These are phyloP conservation scores for Aspergillus eucalypticola DNA, from an alignment of 2,329 filamentous ascomycete species.

Conservation along the genomic window DNA sequence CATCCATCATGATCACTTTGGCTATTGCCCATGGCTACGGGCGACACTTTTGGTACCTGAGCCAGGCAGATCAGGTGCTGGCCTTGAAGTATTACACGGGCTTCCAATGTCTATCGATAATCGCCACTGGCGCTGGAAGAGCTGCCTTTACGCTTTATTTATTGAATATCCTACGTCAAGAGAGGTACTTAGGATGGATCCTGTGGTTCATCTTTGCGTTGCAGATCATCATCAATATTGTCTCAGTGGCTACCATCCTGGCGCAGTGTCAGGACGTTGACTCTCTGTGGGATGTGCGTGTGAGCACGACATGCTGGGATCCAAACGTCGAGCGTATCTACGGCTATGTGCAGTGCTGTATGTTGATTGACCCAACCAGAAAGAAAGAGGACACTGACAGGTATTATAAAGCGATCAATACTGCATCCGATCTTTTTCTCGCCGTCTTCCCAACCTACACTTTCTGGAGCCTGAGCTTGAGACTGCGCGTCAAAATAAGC, in stretches of 20 bases:
- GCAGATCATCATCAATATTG: constrained; percentile 25
- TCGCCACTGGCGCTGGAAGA: constrained; percentile 5
- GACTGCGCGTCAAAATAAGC: constrained; percentile 31
- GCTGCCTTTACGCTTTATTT: constrained; percentile 10
- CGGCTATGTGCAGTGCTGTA: constrained; percentile 32
- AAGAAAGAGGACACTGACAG: constrained; percentile 2
- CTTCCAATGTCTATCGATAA: neutral
- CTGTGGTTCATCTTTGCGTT: constrained; percentile 8
- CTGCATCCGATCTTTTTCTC: constrained; percentile 29
- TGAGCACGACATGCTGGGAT: constrained; percentile 23
- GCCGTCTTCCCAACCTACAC: constrained; percentile 29
- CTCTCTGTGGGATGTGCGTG: constrained; percentile 24
- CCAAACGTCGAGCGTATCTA: constrained; percentile 27
- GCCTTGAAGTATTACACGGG: constrained; percentile 4
- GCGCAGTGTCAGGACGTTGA: constrained; percentile 25
- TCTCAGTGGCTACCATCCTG: constrained; percentile 29
- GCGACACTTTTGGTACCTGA: neutral
- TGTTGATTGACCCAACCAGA: neutral
- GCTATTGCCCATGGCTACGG: constrained; percentile 3
- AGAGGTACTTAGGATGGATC: neutral
- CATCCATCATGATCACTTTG: neutral
- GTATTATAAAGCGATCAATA: constrained; percentile 23
- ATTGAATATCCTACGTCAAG: constrained; percentile 8
- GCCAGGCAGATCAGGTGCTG: neutral
- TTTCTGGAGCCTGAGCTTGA: constrained; percentile 37